These are phyloP conservation scores for Stereocaulon alpinum DNA, from an alignment of 495 filamentous ascomycete genomes.

Conservation along the genomic window DNA sequence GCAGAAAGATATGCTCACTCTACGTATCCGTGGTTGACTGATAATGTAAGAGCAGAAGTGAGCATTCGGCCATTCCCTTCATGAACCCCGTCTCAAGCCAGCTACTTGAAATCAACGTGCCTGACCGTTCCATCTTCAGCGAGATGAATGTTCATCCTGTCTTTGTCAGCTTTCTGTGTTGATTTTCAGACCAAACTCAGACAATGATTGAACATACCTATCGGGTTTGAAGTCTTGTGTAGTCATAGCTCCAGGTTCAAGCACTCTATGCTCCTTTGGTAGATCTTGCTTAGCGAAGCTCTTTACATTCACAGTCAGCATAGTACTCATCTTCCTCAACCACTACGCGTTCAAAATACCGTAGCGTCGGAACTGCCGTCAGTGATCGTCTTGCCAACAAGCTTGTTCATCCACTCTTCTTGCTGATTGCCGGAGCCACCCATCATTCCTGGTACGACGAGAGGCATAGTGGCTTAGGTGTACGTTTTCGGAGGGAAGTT, in stretches of 20 bases:
- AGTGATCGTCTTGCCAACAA: conserved; percentile 63
- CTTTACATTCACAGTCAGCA: conserved; percentile 30
- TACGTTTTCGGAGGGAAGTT: not conserved
- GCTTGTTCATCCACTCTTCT: conserved; percentile 59
- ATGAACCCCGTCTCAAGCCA: not conserved
- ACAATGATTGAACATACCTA: conserved; percentile 32
- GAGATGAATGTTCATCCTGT: conserved; percentile 62
- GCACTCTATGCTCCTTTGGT: conserved; percentile 54
- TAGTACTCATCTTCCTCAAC: not conserved
- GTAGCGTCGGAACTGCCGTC: conserved; percentile 24
- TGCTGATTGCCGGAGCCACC: conserved; percentile 39
- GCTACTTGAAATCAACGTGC: conserved; percentile 43
- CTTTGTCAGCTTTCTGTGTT: not conserved
- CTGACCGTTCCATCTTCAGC: conserved; percentile 63
- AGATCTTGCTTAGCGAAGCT: conserved; percentile 68
- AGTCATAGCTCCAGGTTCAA: conserved; percentile 51
- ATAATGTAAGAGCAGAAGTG: not conserved
- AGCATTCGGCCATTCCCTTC: not conserved
- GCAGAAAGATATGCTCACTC: not conserved
- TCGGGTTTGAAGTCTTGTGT: conserved; percentile 53
- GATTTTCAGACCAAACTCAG: not conserved
- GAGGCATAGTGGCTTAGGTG: conserved; percentile 55
- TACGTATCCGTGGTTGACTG: too few species aligned
- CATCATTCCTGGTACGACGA: conserved; percentile 64
- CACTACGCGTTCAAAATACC: not conserved